Conservation (phyloP, 2,329 filamentous ascomycete species). For the Botryotinia narcissicola region DNA sequence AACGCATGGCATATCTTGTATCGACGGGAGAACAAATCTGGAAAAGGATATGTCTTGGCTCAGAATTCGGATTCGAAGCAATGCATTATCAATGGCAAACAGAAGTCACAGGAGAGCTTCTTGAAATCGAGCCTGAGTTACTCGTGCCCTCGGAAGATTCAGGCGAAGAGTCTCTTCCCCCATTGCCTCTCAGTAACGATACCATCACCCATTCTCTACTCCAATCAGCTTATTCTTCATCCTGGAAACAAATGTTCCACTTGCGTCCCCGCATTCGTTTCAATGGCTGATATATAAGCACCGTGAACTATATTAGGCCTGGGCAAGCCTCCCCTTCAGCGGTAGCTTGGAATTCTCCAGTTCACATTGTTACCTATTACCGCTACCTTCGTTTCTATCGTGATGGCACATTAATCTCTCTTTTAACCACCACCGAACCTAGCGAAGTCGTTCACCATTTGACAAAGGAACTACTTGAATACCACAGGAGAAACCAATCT, state of each 20-base stretch:
- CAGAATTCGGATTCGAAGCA: conserved; percentile 71
- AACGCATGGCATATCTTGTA: conserved; percentile 80
- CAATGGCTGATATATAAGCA: conserved; percentile 94
- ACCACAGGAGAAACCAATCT: conserved; percentile 32
- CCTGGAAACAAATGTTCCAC: conserved; percentile 73
- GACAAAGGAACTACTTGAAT: conserved; percentile 63
- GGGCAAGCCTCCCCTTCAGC: conserved; percentile 71
- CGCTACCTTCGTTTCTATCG: conserved; percentile 94
- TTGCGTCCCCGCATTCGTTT: conserved; percentile 83
- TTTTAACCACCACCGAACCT: conserved; percentile 79
- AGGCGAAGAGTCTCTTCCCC: conserved; percentile 8
- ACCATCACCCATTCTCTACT: conserved; percentile 11
- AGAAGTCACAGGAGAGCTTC: conserved; percentile 55
- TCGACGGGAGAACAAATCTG: conserved; percentile 82
- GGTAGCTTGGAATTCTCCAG: conserved; percentile 73
- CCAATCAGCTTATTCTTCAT: conserved; percentile 44
- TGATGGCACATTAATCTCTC: conserved; percentile 77
- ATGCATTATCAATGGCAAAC: conserved; percentile 81
- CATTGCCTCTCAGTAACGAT: background rate
- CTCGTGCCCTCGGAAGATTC: conserved; percentile 13
- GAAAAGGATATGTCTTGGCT: conserved; percentile 69
- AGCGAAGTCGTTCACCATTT: conserved; percentile 84
- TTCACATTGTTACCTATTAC: conserved; percentile 97
- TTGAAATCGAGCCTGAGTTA: conserved; percentile 36
- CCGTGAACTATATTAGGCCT: conserved; percentile 88